phyloP scores from a whole-genome alignment of 345 rosid genomes.

The Toxicodendron radicans region DNA sequence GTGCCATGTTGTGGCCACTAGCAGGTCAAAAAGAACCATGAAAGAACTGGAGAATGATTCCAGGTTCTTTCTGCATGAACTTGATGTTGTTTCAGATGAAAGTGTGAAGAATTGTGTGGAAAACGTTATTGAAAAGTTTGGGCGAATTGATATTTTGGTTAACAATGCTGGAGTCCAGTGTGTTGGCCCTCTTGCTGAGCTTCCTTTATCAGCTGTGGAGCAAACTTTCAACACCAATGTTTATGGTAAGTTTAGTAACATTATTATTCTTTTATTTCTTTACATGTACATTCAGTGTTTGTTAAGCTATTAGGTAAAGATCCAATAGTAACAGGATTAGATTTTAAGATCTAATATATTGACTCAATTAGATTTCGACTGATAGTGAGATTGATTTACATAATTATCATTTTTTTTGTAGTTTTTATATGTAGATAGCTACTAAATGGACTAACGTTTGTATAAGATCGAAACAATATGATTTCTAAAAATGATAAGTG shows the following conservation, averaged over 20 bases:
- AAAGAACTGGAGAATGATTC: constrained; percentile 62
- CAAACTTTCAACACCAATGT: constrained; percentile 71
- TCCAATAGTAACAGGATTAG: neutral
- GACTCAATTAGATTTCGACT: too few species aligned
- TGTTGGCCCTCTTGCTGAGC: constrained; percentile 81
- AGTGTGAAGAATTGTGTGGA: constrained; percentile 49
- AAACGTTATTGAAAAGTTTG: constrained; percentile 55
- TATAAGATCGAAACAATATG: too few species aligned
- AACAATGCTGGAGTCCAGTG: constrained; percentile 88
- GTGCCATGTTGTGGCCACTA: constrained; percentile 75
- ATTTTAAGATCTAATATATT: too few species aligned
- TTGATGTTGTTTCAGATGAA: constrained; percentile 72
- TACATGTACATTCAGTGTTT: too few species aligned
- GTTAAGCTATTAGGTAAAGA: too few species aligned
- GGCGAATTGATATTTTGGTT: constrained; percentile 70
- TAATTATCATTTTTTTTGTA: too few species aligned
- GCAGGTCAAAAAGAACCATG: constrained; percentile 63
- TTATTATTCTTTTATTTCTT: too few species aligned
- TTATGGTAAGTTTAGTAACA: constrained; percentile 41
- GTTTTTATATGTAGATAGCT: too few species aligned
- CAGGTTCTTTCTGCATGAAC: constrained; percentile 62
- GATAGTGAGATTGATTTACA: too few species aligned
- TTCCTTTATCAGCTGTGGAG: constrained; percentile 61
- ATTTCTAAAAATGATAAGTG: too few species aligned
- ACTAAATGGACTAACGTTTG: too few species aligned